These are phyloP conservation scores for Russula lepida DNA, from an alignment of 768 basidiomycete genomes.

Conservation along the genomic window DNA sequence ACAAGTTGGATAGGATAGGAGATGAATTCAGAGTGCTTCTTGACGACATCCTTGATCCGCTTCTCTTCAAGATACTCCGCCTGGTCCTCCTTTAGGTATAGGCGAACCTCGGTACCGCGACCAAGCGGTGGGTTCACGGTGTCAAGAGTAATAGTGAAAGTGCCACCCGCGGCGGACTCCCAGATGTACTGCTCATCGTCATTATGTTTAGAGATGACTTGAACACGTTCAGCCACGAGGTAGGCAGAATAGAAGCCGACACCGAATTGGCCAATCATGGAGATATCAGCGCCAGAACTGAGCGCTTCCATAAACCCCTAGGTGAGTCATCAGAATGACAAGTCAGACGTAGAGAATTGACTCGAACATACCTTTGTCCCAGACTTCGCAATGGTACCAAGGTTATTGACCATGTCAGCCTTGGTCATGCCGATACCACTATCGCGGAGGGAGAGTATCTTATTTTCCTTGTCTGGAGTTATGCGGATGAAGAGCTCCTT, in stretches of 20 bases:
- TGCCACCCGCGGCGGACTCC: constrained; percentile 99
- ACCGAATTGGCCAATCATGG: constrained; percentile 99
- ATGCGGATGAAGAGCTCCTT: constrained; percentile 95
- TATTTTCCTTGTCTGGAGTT: constrained; percentile 93
- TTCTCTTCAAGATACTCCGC: constrained; percentile 99
- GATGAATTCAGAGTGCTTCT: constrained; percentile 99
- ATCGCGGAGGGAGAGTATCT: constrained; percentile 83
- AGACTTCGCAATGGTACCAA: constrained; percentile 92
- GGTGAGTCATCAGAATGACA: constrained; percentile 1
- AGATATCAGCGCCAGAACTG: constrained; percentile 78
- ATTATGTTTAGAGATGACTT: constrained; percentile 99
- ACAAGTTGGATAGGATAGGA: constrained; percentile 99
- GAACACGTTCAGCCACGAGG: constrained; percentile 97
- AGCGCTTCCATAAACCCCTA: constrained; percentile 99
- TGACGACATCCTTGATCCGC: constrained; percentile 98
- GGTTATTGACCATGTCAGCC: constrained; percentile 99
- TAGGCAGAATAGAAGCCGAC: constrained; percentile 99
- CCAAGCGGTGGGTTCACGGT: constrained; percentile 83
- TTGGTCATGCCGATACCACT: constrained; percentile 99
- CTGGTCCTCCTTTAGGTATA: constrained; percentile 97
- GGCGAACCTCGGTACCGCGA: constrained; percentile 87
- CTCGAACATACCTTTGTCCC: constrained; percentile 65
- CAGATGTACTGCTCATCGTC: constrained; percentile 99
- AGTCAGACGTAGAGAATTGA: background rate
- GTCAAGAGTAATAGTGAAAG: constrained; percentile 97